Evolutionary conservation across 305 asterid genomes (phyloP).

Genomic region (Plantago coronopus): DNA sequence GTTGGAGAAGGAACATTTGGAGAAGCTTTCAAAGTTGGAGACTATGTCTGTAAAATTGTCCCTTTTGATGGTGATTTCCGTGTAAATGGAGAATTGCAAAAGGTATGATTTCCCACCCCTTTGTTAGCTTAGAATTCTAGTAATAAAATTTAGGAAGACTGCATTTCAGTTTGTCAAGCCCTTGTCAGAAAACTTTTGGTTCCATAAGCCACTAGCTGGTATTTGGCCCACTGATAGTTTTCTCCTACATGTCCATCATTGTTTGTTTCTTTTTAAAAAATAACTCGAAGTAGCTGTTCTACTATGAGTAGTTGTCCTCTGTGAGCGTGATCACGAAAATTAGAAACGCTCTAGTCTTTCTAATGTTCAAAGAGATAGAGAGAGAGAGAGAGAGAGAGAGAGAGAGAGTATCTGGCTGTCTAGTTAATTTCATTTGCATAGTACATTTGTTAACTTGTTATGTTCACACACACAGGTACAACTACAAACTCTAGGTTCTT

Average conservation of each 20-base stretch:
- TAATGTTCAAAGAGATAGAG: not conserved
- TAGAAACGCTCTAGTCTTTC: constrained; percentile 8
- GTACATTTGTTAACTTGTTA: constrained; percentile 1
- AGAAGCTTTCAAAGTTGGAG: constrained; percentile 88
- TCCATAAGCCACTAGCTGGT: not conserved
- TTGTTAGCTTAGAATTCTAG: not conserved
- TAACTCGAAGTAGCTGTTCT: not conserved
- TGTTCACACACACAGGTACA: not conserved
- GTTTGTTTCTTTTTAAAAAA: not conserved
- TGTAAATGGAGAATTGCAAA: constrained; percentile 86
- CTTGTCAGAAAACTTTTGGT: too few species aligned
- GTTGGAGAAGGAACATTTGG: constrained; percentile 97
- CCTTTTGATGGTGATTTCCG: constrained; percentile 80
- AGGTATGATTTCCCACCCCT: constrained; percentile 38
- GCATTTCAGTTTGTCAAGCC: too few species aligned
- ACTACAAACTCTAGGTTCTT: not conserved
- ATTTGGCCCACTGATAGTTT: not conserved
- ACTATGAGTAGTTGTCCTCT: not conserved
- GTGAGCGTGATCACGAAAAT: constrained; percentile 5
- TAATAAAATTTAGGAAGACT: too few species aligned
- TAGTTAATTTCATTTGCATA: not conserved
- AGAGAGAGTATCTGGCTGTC: constrained; percentile 4
- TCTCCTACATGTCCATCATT: too few species aligned
- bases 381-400: too few species aligned
- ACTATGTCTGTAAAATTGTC: constrained; percentile 80